Evolutionary conservation across 2,329 filamentous ascomycete species (phyloP), one percentile per base, ranked within the genome.

Genomic region (Xylariomycetidae sp.): DNA sequence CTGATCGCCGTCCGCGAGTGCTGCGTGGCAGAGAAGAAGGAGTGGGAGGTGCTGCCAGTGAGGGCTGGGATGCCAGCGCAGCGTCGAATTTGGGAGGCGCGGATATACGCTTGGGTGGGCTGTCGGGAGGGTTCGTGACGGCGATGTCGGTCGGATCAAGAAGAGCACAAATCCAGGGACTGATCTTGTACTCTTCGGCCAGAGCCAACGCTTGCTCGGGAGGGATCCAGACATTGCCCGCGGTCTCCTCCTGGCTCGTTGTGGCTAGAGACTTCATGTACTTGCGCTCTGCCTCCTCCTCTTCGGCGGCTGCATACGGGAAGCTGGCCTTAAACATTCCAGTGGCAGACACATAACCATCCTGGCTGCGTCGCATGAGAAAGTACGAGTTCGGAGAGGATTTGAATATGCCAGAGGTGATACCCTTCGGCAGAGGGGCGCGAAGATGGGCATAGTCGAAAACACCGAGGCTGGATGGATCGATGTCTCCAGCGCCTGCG

Each of bases 381-480:
- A 97, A 98, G 65, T 98, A 98, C 48, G 87, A 92, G 58, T 88
- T 88, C 5, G 92, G 90, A 57, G 81, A 81, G 39, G 81, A 82
- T 53, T 86, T 83, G 69, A 97, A 97, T 53, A 98, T 94, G 55
- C 92, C 92, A 5, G 89, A 95, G 17, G 81, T 78, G 48, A 97
- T 82, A 45, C 92, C 88, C 62, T 89, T 92, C 31, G 92, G 92
- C 29, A 98, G 68, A 11, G 92, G 90, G 40, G 89, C 90, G 54
- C 90, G 85, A 31, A 98, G 73, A 59, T 98, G 92, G 45, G 89
- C 90, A 62, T 98, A 98, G 63, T 97, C 92, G 58, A 98, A 95
- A 29, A 82, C 79, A 32, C 87, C 88, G 40, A 92, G 70, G 48
- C 83, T 80, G 46, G 82, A 73, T 29, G 79, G 70, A 57, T 87